Evolutionary conservation across 2,329 filamentous ascomycete genomes (phyloP).

Genomic region (Botrytis paeoniae): DNA sequence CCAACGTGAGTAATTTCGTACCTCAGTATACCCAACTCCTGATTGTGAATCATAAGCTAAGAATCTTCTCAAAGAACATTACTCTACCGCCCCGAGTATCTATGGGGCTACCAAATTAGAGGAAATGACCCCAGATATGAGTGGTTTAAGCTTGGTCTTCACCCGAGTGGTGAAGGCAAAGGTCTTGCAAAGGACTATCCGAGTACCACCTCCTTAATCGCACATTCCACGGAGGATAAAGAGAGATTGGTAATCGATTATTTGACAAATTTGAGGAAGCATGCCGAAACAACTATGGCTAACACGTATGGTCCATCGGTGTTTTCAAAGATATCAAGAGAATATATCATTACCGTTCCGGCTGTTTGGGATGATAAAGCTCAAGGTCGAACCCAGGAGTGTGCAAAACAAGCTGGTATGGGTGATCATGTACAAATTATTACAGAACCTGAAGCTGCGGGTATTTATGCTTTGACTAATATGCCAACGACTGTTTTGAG

Average conservation of each 20-base stretch:
- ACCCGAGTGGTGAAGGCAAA: background rate
- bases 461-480: background rate
- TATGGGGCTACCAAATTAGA: background rate
- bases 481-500: background rate
- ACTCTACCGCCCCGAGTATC: background rate
- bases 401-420: constrained; percentile 7
- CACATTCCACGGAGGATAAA: background rate
- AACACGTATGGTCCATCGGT: background rate
- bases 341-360: constrained; percentile 14
- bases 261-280: background rate
- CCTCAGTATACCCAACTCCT: background rate
- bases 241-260: background rate
- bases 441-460: constrained; percentile 9
- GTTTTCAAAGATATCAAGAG: background rate
- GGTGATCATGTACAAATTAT: constrained; percentile 8
- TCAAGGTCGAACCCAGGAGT: background rate
- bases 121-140: background rate
- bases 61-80: background rate
- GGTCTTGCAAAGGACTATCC: background rate
- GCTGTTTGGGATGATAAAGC: constrained; percentile 14
- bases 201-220: background rate
- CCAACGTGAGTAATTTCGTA: background rate
- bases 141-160: background rate
- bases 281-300: background rate
- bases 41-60: background rate